These are phyloP conservation scores for Westerdykella sp. DNA, from an alignment of 2,329 filamentous ascomycete species.

Conservation along the genomic window DNA sequence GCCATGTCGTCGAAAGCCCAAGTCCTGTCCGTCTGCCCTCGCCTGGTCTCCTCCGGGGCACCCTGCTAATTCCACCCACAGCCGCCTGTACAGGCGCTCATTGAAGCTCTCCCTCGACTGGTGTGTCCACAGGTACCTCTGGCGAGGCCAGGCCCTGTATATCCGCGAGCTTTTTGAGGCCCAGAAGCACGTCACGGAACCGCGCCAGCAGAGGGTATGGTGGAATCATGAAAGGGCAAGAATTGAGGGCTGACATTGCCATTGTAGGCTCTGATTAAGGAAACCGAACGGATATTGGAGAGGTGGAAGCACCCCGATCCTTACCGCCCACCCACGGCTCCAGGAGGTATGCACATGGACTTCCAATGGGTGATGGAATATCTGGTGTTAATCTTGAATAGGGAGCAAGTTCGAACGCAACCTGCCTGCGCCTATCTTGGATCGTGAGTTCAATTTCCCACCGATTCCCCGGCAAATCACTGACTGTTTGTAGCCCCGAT, in stretches of 20 bases:
- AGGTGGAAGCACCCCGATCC: conserved; percentile 98
- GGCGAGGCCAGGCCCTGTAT: conserved; percentile 94
- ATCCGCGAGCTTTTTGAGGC: conserved; percentile 93
- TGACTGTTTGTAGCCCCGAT: neutral
- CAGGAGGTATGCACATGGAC: conserved; percentile 60
- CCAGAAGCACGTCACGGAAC: conserved; percentile 77
- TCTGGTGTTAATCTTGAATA: conserved; percentile 34
- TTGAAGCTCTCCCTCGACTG: conserved; percentile 92
- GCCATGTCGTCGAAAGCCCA: conserved; percentile 38
- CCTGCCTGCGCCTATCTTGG: conserved; percentile 53
- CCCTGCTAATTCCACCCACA: conserved; percentile 33
- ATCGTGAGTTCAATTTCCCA: neutral
- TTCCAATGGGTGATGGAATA: conserved; percentile 9
- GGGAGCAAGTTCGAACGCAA: conserved; percentile 97
- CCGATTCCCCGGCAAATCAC: neutral
- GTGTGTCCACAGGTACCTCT: conserved; percentile 86
- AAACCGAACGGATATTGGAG: conserved; percentile 81
- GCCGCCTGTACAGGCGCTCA: conserved; percentile 79
- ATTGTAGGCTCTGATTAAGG: conserved; percentile 69
- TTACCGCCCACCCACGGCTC: conserved; percentile 80
- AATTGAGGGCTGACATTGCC: conserved; percentile 15
- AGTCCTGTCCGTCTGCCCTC: conserved; percentile 28
- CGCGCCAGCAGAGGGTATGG: conserved; percentile 75
- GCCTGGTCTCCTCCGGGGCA: conserved; percentile 7
- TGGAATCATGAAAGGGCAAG: neutral